phyloP scores from a whole-genome alignment of 768 basidiomycete genomes.

The Kwoniella dendrophila region DNA sequence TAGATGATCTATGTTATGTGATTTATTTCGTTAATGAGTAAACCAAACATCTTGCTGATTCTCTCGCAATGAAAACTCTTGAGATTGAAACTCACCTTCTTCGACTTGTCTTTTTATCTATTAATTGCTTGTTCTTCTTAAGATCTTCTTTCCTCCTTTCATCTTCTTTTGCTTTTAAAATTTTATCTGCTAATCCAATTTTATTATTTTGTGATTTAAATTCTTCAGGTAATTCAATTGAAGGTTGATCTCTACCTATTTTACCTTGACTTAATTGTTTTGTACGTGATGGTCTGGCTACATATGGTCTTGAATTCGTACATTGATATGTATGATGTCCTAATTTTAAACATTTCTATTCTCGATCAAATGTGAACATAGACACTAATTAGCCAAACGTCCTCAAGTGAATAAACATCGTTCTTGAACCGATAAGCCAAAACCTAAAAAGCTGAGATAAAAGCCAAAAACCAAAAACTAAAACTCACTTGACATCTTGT shows the following conservation, averaged over 20 bases:
- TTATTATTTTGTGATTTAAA: slow-evolving; percentile 73
- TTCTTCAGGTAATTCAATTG: slow-evolving; percentile 84
- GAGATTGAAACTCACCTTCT: slow-evolving; percentile 12
- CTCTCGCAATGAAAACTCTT: too few species aligned
- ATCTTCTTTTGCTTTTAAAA: slow-evolving; percentile 80
- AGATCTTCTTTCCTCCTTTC: slow-evolving; percentile 56
- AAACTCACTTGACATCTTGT: slow-evolving; percentile 46
- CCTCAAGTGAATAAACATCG: not conserved
- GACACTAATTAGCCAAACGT: too few species aligned
- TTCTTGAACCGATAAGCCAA: not conserved
- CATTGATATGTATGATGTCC: slow-evolving; percentile 94
- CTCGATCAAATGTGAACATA: not conserved
- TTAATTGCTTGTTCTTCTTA: slow-evolving; percentile 15
- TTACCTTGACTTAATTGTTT: slow-evolving; percentile 72
- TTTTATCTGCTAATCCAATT: slow-evolving; percentile 78
- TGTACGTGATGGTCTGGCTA: slow-evolving; percentile 84
- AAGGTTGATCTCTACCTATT: slow-evolving; percentile 65
- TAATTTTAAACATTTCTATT: slow-evolving; percentile 55
- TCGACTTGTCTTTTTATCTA: slow-evolving; percentile 8
- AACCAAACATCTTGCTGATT: too few species aligned
- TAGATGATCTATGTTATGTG: slow-evolving; percentile 5
- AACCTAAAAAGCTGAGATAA: not conserved
- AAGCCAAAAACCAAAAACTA: not conserved
- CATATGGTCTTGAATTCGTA: slow-evolving; percentile 76
- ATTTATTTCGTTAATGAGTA: too few species aligned